These are phyloP conservation scores for Batkoa obscura DNA, from an alignment of 371 early-diverging fungal genomes.

Conservation along the genomic window DNA sequence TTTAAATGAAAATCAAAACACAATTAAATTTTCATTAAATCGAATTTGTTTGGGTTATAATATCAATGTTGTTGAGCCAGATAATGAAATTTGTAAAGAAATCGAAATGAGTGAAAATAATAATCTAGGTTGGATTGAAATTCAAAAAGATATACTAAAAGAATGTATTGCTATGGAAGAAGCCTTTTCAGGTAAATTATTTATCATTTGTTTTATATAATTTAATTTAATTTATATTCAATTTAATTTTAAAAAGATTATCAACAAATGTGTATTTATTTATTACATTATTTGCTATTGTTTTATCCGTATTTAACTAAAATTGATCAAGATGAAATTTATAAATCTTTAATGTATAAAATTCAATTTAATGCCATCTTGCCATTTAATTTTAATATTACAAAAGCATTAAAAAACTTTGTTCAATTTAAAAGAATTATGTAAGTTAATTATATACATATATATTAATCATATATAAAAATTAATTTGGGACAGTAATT, in stretches of 20 bases:
- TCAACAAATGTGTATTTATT: not conserved
- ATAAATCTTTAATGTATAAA: not conserved
- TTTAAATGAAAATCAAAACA: not conserved
- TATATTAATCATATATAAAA: too few species aligned
- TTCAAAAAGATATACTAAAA: not conserved
- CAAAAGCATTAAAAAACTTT: not conserved
- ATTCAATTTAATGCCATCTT: not conserved
- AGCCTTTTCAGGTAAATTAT: not conserved
- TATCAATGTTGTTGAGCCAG: not conserved
- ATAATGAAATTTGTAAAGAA: not conserved
- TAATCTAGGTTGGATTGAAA: not conserved
- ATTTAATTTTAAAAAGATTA: not conserved
- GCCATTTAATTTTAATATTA: not conserved
- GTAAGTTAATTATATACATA: not conserved
- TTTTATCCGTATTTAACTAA: conserved; percentile 1
- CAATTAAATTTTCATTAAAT: not conserved
- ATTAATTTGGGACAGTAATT: too few species aligned
- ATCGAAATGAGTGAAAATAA: too few species aligned
- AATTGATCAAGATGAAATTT: not conserved
- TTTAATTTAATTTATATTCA: not conserved
- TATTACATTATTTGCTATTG: not conserved
- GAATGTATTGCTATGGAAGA: not conserved
- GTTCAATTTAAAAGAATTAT: not conserved
- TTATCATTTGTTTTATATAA: not conserved
- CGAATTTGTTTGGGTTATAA: not conserved